Percentiles rank a stretch among this genome's conserved stretches.
Conservation (phyloP, 257 asterid species). For the Nicotiana knightiana region DNA sequence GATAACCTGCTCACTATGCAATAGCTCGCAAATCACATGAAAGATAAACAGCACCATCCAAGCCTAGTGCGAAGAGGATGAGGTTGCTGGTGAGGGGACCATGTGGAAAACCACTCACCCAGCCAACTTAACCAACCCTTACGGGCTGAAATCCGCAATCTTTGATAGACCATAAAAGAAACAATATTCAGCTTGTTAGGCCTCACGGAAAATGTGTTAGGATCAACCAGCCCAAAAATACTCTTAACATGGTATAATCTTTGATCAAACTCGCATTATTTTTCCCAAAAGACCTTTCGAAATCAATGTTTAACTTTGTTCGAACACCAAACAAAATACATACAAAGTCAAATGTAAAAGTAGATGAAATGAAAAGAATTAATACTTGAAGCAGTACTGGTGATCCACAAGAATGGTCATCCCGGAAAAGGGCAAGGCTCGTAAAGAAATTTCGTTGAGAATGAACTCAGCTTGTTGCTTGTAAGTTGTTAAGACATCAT, state of each 20-base stretch:
- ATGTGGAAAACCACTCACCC: too few species aligned
- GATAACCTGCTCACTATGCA: too few species aligned
- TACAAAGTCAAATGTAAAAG: neutral
- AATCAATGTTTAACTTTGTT: neutral
- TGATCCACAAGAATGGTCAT: constrained; percentile 44
- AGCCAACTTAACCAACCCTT: too few species aligned
- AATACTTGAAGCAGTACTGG: constrained; percentile 38
- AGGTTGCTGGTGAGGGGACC: too few species aligned
- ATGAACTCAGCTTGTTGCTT: constrained; percentile 56
- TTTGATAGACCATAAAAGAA: neutral
- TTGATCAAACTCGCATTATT: too few species aligned
- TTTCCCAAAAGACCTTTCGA: too few species aligned
- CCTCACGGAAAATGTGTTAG: too few species aligned
- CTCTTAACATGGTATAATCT: too few species aligned
- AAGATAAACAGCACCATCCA: neutral
- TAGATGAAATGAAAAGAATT: neutral
- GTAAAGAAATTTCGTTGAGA: constrained; percentile 45
- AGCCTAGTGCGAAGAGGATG: too few species aligned
- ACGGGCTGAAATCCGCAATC: neutral
- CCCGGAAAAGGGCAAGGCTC: constrained; percentile 33
- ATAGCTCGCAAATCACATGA: neutral
- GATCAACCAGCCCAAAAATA: too few species aligned
- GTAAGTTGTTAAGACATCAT: constrained; percentile 26
- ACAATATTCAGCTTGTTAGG: neutral
- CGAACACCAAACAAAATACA: too few species aligned